phyloP scores from a whole-genome alignment of 768 basidiomycete genomes.

The Clitopilus hobsonii region DNA sequence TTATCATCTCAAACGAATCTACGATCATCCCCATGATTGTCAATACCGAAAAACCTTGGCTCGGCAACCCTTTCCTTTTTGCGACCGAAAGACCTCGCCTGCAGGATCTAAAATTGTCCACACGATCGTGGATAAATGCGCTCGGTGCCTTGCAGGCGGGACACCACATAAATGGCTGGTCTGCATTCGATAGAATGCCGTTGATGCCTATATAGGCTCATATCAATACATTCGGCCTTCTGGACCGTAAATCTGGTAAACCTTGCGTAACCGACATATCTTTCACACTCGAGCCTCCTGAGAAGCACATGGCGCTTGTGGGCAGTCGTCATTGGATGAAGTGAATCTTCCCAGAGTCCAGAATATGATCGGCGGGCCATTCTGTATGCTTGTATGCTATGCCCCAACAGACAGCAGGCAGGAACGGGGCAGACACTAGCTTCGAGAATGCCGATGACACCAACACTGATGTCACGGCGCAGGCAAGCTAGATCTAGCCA shows the following conservation, averaged over 20 bases:
- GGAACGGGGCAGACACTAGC: no score
- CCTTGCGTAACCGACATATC: neutral
- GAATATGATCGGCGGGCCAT: neutral
- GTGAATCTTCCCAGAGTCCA: neutral
- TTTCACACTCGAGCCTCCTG: neutral
- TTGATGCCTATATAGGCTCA: neutral
- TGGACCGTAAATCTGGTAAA: neutral
- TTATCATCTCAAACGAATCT: neutral
- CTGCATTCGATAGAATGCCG: neutral
- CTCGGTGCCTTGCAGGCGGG: neutral
- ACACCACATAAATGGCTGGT: neutral
- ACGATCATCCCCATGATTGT: neutral
- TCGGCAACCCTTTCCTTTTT: neutral
- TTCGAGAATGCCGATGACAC: no score
- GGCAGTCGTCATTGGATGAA: neutral
- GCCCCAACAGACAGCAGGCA: no score
- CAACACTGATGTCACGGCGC: no score
- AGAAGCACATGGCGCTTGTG: neutral
- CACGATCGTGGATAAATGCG: neutral
- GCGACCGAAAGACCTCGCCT: neutral
- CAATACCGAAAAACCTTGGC: neutral
- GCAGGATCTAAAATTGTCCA: slow-evolving; percentile 1
- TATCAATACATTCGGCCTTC: neutral
- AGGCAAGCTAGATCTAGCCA: no score
- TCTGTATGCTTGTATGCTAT: no score